Conservation (phyloP, 108 stramenopile genomes). For the Ochromonas danica region DNA sequence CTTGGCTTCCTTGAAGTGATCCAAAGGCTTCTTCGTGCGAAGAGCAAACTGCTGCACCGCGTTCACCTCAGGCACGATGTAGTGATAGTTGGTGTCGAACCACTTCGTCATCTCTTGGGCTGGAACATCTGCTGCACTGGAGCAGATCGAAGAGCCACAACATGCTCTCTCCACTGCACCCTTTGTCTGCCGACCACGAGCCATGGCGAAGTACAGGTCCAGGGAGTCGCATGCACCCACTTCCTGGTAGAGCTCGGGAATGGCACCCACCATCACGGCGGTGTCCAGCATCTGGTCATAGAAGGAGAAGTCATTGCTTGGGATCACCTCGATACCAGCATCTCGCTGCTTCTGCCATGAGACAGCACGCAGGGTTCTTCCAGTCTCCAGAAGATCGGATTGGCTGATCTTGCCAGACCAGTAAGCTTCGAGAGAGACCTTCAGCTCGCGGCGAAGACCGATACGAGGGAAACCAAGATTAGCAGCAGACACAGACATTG, state of each 20-base stretch:
- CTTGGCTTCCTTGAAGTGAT: too few species aligned
- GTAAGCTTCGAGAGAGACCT: slow-evolving; percentile 63
- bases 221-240: too few species aligned
- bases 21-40: too few species aligned
- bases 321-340: slow-evolving; percentile 53
- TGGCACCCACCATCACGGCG: slow-evolving; percentile 45
- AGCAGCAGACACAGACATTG: too few species aligned
- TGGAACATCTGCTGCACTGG: too few species aligned
- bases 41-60: too few species aligned
- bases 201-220: too few species aligned
- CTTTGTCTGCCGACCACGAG: too few species aligned
- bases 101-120: slow-evolving; percentile 70
- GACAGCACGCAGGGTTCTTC: slow-evolving; percentile 43
- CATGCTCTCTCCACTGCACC: too few species aligned
- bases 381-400: slow-evolving; percentile 44
- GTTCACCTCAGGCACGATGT: slow-evolving; percentile 68
- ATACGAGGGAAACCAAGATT: slow-evolving; percentile 66
- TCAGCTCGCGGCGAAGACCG: slow-evolving; percentile 67
- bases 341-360: slow-evolving; percentile 63
- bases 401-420: slow-evolving; percentile 50
- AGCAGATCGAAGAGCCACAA: too few species aligned
- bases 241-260: slow-evolving; percentile 47
- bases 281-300: slow-evolving; percentile 61
- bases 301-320: slow-evolving; percentile 59
- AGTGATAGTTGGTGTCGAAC: slow-evolving; percentile 70